Evolutionary conservation across 441 rosid species (phyloP).

Genomic region (Flueggea neowawraea): DNA sequence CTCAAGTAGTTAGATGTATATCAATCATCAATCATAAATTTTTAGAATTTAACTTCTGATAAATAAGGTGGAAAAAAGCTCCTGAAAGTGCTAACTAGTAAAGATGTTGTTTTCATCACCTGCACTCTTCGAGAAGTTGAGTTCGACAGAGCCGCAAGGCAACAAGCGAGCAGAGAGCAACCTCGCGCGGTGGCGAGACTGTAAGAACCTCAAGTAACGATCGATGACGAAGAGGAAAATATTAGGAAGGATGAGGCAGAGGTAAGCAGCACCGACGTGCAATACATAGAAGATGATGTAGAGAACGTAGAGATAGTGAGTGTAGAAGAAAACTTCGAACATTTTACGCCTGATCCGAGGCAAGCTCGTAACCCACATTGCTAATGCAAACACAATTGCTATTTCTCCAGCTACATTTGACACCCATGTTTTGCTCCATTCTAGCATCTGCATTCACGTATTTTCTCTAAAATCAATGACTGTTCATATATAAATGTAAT

Average conservation of each 20-base stretch:
- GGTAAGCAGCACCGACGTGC: constrained; percentile 48
- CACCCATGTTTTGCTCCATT: constrained; percentile 36
- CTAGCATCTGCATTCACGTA: constrained; percentile 24
- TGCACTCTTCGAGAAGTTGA: constrained; percentile 45
- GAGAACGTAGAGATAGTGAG: constrained; percentile 47
- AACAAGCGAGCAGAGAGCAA: constrained; percentile 41
- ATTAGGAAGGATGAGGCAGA: constrained; percentile 47
- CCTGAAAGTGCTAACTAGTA: no score
- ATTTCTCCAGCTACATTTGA: constrained; percentile 54
- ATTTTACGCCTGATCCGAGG: constrained; percentile 28
- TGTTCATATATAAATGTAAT: not conserved
- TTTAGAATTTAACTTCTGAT: no score
- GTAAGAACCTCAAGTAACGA: constrained; percentile 51
- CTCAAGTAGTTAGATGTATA: no score
- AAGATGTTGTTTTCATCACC: constrained; percentile 14
- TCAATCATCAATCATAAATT: no score
- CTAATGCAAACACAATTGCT: constrained; percentile 30
- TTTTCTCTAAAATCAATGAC: no score
- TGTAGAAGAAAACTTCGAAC: constrained; percentile 58
- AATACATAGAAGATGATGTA: constrained; percentile 39
- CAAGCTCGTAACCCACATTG: constrained; percentile 45
- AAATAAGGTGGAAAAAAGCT: not conserved
- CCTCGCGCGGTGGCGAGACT: constrained; percentile 34
- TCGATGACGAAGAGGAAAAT: constrained; percentile 56
- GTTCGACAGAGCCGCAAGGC: constrained; percentile 38